Evolutionary conservation across 2,329 filamentous ascomycete genomes (phyloP), one percentile per base, ranked within the genome.

Genomic region (Amylocarpus encephaloides): DNA sequence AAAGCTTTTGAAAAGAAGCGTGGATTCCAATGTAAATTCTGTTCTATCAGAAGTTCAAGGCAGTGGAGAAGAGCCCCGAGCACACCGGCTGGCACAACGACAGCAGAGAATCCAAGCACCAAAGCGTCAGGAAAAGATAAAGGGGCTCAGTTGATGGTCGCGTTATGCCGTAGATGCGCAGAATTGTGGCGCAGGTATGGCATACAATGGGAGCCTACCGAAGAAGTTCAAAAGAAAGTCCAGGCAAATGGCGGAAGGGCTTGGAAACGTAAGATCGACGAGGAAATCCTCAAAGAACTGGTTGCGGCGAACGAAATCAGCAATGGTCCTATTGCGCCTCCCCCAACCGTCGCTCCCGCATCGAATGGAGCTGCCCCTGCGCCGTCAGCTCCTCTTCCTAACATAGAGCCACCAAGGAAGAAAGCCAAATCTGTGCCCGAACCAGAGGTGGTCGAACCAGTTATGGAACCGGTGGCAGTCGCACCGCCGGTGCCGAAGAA

Each of bases 151-250:
- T 82, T 86, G 33, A 80, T 94, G 15, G 78, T 91, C 43, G 91
- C 92, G 3, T 77, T 98, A 4, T 98, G 93, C 66, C 79, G 90
- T 51, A 83, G 92, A 52, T 98, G 93, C 64, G 91, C 91, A 22
- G 84, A 93, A 62, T 74, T 98, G 7, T 98, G 93, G 93, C 85
- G 93, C 44, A 88, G 92, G 57, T 98, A 98, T 68, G 92, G 86
- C 13, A 89, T 98, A 54, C 88, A 94, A 59, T 98, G 89, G 83
- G 93, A 97, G 68, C 88, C 95, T 58, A 79, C 90, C 12, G 93
- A 97, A 38, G 92, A 97, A 62, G 80, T 95, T 34, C 81, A 85
- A 35, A 95, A 91, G 71, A 95, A 95, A 71, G 83, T 94, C 38
- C 80, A 84, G 1, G 82, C 86, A 56, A 81, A 83, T 41, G 88